Conservation (phyloP, 306 rosid genomes). For the Crotalaria pallida region DNA sequence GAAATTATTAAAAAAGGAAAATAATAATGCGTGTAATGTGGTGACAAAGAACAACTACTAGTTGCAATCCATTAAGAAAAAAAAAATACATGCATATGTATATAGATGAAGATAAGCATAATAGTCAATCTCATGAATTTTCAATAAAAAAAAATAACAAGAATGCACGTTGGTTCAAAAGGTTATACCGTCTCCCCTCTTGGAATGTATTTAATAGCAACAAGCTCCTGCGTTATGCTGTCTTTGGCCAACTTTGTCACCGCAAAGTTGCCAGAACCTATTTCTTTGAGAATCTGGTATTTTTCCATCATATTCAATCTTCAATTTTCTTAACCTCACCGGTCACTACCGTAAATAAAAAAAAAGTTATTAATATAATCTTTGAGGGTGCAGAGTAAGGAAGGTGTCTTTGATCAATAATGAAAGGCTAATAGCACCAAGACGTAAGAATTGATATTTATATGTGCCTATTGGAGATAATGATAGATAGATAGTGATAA, state of each 20-base stretch:
- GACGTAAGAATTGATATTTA: too few relatives aligned
- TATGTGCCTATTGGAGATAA: too few relatives aligned
- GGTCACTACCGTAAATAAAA: neutral
- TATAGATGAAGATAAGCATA: too few relatives aligned
- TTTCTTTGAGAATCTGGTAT: constrained; percentile 67
- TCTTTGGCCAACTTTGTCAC: constrained; percentile 85
- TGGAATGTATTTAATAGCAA: constrained; percentile 84
- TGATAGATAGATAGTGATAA: too few relatives aligned
- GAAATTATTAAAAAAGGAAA: neutral
- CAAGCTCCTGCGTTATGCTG: constrained; percentile 69
- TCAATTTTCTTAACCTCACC: neutral
- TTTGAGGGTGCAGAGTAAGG: too few relatives aligned
- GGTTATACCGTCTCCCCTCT: constrained; percentile 70
- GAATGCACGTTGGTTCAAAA: neutral
- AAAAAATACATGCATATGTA: too few relatives aligned
- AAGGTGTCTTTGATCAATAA: too few relatives aligned
- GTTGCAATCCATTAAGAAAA: too few relatives aligned
- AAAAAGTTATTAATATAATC: neutral
- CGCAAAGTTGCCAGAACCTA: constrained; percentile 87
- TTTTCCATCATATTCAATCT: constrained; percentile 73
- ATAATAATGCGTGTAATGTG: too few relatives aligned
- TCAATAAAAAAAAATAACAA: neutral
- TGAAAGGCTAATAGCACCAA: too few relatives aligned
- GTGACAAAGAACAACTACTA: too few relatives aligned
- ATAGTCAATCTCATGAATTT: neutral